phyloP scores from a whole-genome alignment of 176 grass and related monocot genomes.

The Lolium multiflorum region DNA sequence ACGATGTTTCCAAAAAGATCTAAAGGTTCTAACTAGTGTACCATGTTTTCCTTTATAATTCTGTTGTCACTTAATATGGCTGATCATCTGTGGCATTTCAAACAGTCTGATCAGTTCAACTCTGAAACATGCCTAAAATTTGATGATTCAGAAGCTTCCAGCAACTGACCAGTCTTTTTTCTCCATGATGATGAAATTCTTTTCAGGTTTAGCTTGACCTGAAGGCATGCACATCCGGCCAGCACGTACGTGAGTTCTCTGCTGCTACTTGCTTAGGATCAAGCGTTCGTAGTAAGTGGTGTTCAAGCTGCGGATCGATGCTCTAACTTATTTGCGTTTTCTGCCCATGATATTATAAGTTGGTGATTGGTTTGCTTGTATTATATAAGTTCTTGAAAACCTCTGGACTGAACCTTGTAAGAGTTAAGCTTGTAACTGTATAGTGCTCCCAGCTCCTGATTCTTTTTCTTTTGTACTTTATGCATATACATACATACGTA shows the following conservation, averaged over 20 bases:
- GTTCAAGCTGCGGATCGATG: constrained; percentile 13
- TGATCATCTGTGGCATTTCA: background rate
- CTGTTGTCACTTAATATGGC: background rate
- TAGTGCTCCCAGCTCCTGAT: constrained; percentile 32
- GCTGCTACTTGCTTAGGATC: background rate
- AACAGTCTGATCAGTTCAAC: background rate
- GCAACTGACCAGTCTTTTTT: background rate
- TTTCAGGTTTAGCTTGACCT: constrained; percentile 64
- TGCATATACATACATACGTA: constrained; percentile 6
- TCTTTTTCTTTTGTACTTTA: constrained; percentile 42
- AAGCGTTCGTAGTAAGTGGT: background rate
- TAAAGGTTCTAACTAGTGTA: background rate
- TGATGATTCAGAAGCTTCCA: background rate
- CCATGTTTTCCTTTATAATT: background rate
- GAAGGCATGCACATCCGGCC: constrained; percentile 20
- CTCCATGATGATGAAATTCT: background rate
- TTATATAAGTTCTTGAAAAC: constrained; percentile 6
- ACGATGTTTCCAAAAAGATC: background rate
- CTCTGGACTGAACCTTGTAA: constrained; percentile 11
- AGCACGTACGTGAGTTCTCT: background rate
- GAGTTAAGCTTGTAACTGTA: constrained; percentile 42
- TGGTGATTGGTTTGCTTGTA: constrained; percentile 13
- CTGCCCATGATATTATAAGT: background rate
- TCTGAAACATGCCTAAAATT: background rate
- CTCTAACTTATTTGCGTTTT: constrained; percentile 21